Evolutionary conservation across 352 stramenopile species (phyloP), one percentile per base, ranked within the genome.

Genomic region (Elongisporangium senticosum): DNA sequence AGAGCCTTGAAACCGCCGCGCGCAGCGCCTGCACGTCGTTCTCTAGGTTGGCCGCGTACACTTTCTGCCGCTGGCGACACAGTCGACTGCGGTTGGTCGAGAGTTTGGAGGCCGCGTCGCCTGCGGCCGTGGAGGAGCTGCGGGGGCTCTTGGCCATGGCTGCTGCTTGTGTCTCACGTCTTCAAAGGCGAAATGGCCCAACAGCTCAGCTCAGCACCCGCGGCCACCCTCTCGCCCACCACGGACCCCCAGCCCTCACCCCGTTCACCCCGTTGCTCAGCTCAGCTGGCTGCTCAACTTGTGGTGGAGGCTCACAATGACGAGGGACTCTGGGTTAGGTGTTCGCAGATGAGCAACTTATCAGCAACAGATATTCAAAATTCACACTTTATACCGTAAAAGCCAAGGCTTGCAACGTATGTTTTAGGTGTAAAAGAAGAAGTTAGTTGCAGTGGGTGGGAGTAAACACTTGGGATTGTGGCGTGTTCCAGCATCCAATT

Each of bases 1-100:
- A 49, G 59, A 33, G 40, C 58, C 56, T 11, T 49, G 23, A 50
- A 62, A 19, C 50, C 50, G 33, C 55, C 0, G 51, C 17, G 17
- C 33, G 49, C 11, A 67, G 56, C 17, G 49, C 49, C 15, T 48
- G 33, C 33, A 67, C 61, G 6, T 24, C 37, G 37, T 19, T 40
- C 24, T 67, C 61, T 21, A 67, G 51, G 20, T 54, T 63, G 23
- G 39, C 23, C 0, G 61, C 61, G 56, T 67, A 67, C 19, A 59
- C 37, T 28, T 63, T 67, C 51, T 67, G 61, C 7, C 61, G 61
- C 56, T 67, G 61, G 39, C 61, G 61, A 17, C 61, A 67, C 19
- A 67, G 51, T 13, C 61, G 61, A 23, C 61, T 67, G 61, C 61
- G 61, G 51, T 67, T 57, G 26, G 61, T 67, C 37, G 55, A 63